Base-by-base conservation (phyloP, 208 protist genomes). In the Borovskyia barvae region DNA sequence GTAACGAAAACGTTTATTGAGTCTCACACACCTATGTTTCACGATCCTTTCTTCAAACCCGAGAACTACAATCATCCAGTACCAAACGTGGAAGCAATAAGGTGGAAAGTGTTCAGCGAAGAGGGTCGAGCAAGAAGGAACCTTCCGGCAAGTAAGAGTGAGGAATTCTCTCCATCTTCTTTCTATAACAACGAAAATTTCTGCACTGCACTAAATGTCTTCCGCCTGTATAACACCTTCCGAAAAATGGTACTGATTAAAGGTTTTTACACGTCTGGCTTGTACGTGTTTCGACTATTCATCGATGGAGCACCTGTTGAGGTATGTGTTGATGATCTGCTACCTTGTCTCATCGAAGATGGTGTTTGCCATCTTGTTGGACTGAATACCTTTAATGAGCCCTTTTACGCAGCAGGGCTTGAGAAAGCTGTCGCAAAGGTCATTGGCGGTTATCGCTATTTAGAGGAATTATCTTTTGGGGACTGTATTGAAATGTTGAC, bases 351-450 rank as follows among this genome's bases (percentile, higher is more conserved):
- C 22, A 20, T 62, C 7, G 41, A 37, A 20, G 43, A 40, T 25
- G 49, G 42, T 4, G 36, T 24, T 4, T 56, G 65, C 17, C 22
- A 35, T 49, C 51, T 76, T 35, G 47, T 77, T 6, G 78, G 80
- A 17, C 55, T 87, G 45, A 52, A 75, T 32, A 73, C 65, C 41
- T 62, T 42, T 22, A 49, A 22, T 41, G 45, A 46, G 14, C 75
- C 86, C 55, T 85, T 80, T 74, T 88, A 83, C 66, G 77, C 75
- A 2, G 57, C 72, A 7, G 37, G 86, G 8, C 66, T 87, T 12
- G 85, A 92, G 66, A 92, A 92, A 42, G 81, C 75, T 17, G 66
- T 88, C 64, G 85, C 80, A 3, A 92, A 92, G 47, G 37, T 74
- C 9, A 62, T 81, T 30, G 80, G 78, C 40, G 77, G 78, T 6